Evolutionary conservation across 1,139 yeast genomes (phyloP).

Genomic region (Taphrina pruni): DNA sequence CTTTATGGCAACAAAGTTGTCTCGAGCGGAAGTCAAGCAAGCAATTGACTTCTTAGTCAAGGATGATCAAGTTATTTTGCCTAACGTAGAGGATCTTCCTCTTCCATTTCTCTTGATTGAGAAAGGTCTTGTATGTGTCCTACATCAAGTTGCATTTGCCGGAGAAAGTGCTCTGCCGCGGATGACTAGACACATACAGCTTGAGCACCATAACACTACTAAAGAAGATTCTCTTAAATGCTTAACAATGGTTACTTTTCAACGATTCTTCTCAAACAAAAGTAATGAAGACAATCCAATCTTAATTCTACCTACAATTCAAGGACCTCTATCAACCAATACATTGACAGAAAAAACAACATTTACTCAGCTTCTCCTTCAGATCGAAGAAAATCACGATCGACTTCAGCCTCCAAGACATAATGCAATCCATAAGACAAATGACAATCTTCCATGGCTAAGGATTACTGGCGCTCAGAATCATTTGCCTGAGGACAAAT

Average conservation of each 20-base stretch:
- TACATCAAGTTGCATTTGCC: neutral
- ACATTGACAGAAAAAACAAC: too few relatives aligned
- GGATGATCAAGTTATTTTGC: too few relatives aligned
- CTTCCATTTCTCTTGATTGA: neutral
- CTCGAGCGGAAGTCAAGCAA: too few relatives aligned
- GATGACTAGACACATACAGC: neutral
- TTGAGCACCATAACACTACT: neutral
- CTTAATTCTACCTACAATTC: too few relatives aligned
- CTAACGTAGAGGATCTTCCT: neutral
- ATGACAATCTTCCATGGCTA: conserved; percentile 1
- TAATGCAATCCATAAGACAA: neutral
- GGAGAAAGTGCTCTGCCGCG: neutral
- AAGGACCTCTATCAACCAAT: too few relatives aligned
- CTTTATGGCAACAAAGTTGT: too few relatives aligned
- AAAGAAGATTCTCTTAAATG: too few relatives aligned
- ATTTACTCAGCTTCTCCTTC: too few relatives aligned
- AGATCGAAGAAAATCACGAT: neutral
- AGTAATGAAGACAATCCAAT: neutral
- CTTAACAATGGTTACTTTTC: too few relatives aligned
- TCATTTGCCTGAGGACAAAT: neutral
- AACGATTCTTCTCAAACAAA: neutral
- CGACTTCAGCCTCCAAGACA: conserved; percentile 2
- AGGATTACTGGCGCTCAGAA: neutral
- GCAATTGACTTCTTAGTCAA: too few relatives aligned
- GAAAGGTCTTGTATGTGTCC: neutral